phyloP scores from a whole-genome alignment of 2,329 filamentous ascomycete species.

The Diaporthe citrichinensis region DNA sequence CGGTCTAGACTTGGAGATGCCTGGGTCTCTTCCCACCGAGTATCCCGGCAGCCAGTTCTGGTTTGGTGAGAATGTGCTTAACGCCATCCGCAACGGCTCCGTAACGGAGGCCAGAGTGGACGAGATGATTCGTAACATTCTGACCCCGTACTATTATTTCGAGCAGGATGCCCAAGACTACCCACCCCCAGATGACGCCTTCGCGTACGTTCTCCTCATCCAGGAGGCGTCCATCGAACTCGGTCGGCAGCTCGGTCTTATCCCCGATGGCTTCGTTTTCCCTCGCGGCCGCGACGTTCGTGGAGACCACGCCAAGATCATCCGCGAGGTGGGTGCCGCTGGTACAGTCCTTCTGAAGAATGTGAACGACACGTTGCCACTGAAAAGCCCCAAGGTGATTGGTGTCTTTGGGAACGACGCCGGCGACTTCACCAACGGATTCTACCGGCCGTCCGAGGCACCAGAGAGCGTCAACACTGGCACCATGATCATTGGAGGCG shows the following conservation, averaged over 20 bases:
- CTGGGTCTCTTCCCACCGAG: not conserved
- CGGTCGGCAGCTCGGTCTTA: not conserved
- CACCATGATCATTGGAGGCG: constrained; percentile 60
- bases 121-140: constrained; percentile 43
- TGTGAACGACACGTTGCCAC: constrained; percentile 62
- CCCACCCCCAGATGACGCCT: not conserved
- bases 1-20: constrained; percentile 27
- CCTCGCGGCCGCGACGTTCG: constrained; percentile 55
- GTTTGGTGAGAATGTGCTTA: constrained; percentile 42
- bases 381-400: constrained; percentile 60
- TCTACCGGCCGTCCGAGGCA: not conserved
- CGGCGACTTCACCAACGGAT: constrained; percentile 60
- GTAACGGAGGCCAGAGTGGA: constrained; percentile 2
- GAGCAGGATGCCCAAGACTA: constrained; percentile 4
- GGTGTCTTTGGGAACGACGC: constrained; percentile 69
- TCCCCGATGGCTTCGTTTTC: constrained; percentile 62
- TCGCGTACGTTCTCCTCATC: not conserved
- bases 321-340: constrained; percentile 22
- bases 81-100: not conserved
- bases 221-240: constrained; percentile 8
- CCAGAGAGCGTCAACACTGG: constrained; percentile 10
- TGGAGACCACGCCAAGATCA: constrained; percentile 12
- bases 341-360: constrained; percentile 72
- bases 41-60: not conserved
- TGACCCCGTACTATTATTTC: constrained; percentile 16